These are phyloP conservation scores for Scedosporium apiospermum DNA, from an alignment of 2,329 filamentous ascomycete species.

Conservation along the genomic window DNA sequence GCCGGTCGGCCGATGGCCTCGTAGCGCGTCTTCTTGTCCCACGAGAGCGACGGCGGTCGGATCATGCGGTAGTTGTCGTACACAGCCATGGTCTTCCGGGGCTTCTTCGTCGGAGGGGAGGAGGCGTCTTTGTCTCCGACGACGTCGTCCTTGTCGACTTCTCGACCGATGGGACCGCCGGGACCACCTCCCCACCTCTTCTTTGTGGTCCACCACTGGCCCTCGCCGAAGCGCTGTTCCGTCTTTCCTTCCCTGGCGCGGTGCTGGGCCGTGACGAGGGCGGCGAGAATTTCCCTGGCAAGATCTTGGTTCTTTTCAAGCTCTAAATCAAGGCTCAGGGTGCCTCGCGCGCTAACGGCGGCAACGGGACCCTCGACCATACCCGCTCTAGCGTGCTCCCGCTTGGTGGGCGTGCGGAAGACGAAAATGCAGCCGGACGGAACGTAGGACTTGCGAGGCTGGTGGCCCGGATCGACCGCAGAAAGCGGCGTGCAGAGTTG, in stretches of 20 bases:
- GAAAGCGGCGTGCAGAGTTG: constrained; percentile 34
- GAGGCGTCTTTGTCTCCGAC: constrained; percentile 35
- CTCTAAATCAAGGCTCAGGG: constrained; percentile 40
- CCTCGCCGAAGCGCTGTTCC: constrained; percentile 48
- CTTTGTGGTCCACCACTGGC: constrained; percentile 51
- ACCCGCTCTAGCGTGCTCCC: constrained; percentile 49
- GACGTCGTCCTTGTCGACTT: constrained; percentile 40
- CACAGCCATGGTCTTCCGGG: constrained; percentile 45
- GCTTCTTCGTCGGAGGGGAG: constrained; percentile 32
- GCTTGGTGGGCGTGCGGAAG: constrained; percentile 49
- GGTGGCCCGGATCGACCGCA: constrained; percentile 15
- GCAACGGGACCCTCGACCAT: constrained; percentile 53
- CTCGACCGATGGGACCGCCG: constrained; percentile 53
- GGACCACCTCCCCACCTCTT: constrained; percentile 54
- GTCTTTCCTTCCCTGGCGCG: constrained; percentile 46
- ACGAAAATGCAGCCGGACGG: constrained; percentile 50
- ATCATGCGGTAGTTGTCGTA: constrained; percentile 58
- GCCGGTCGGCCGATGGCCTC: constrained; percentile 42
- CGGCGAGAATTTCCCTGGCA: constrained; percentile 49
- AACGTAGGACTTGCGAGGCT: constrained; percentile 40
- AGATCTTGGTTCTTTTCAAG: constrained; percentile 54
- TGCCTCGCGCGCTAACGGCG: constrained; percentile 48
- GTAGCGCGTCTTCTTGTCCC: constrained; percentile 53
- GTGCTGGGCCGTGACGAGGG: constrained; percentile 54
- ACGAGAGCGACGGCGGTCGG: constrained; percentile 44